Conservation (phyloP, 2,329 filamentous ascomycete genomes). For the Nemania bipapillata region DNA sequence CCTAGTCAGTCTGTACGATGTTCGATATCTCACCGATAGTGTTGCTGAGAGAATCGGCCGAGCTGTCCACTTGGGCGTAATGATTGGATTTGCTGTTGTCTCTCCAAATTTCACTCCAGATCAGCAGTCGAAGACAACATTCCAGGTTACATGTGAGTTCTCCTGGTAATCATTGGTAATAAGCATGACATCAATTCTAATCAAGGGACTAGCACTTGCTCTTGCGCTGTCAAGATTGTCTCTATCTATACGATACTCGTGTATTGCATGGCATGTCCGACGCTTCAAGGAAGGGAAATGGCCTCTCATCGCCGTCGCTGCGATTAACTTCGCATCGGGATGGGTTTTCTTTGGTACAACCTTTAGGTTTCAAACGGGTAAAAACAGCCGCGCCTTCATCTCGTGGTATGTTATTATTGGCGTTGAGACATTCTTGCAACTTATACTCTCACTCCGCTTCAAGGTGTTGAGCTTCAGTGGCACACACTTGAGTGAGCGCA, state of each 20-base stretch:
- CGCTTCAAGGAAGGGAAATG: slow-evolving; percentile 53
- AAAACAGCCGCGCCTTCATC: slow-evolving; percentile 52
- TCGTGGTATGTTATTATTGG: slow-evolving; percentile 66
- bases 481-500: slow-evolving; percentile 71
- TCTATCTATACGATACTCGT: slow-evolving; percentile 64
- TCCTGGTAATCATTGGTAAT: background rate
- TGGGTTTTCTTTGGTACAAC: slow-evolving; percentile 56
- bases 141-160: slow-evolving; percentile 54
- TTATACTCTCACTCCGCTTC: slow-evolving; percentile 65
- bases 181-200: background rate
- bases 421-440: slow-evolving; percentile 63
- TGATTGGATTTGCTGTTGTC: slow-evolving; percentile 72
- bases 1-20: slow-evolving; percentile 70
- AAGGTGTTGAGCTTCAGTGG: slow-evolving; percentile 69
- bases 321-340: slow-evolving; percentile 51
- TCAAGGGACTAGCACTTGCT: slow-evolving; percentile 52
- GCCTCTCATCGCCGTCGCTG: slow-evolving; percentile 52
- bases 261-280: slow-evolving; percentile 57
- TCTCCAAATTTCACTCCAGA: slow-evolving; percentile 58
- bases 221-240: slow-evolving; percentile 63
- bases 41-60: slow-evolving; percentile 69
- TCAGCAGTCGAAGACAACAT: slow-evolving; percentile 51
- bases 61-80: slow-evolving; percentile 68
- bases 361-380: slow-evolving; percentile 52
- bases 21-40: slow-evolving; percentile 71